A percentile compares a stretch with the other conserved stretches of the same genome.
These are phyloP conservation scores for Psilocybe tampanensis DNA, from an alignment of 768 basidiomycete genomes.

Conservation along the genomic window DNA sequence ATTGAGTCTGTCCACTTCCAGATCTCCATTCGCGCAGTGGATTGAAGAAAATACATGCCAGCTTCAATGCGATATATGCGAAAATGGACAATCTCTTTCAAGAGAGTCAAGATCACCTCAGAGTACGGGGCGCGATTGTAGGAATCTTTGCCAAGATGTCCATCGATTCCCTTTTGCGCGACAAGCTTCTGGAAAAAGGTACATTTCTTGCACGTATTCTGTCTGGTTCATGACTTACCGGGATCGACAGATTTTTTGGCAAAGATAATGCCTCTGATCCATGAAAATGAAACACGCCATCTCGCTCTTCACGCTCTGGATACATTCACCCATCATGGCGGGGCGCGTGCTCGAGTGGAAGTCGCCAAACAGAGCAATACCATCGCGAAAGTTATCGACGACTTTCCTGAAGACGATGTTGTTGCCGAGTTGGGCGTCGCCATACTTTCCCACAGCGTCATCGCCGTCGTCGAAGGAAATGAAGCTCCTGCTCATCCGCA, in stretches of 20 bases:
- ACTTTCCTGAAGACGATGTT: slow-evolving; percentile 49
- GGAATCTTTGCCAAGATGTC: slow-evolving; percentile 68
- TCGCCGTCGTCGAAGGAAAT: slow-evolving; percentile 43
- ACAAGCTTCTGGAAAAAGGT: slow-evolving; percentile 63
- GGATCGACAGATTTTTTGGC: slow-evolving; percentile 46
- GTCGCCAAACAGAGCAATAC: slow-evolving; percentile 47
- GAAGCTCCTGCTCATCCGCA: slow-evolving; percentile 38
- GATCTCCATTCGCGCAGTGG: slow-evolving; percentile 59
- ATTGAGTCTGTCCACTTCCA: slow-evolving; percentile 19
- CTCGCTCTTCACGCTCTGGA: slow-evolving; percentile 56
- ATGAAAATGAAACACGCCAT: slow-evolving; percentile 46
- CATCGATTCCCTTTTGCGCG: slow-evolving; percentile 56
- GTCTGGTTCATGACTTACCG: background rate
- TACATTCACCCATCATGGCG: slow-evolving; percentile 64
- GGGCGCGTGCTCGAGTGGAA: slow-evolving; percentile 45
- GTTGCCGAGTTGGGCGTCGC: slow-evolving; percentile 53
- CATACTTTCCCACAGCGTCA: slow-evolving; percentile 52
- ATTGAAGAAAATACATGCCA: slow-evolving; percentile 60
- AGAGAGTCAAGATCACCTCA: slow-evolving; percentile 41
- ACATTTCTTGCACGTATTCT: background rate
- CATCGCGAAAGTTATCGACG: slow-evolving; percentile 47
- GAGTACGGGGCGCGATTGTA: slow-evolving; percentile 55
- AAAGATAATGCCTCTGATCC: slow-evolving; percentile 56
- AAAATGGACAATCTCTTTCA: slow-evolving; percentile 51
- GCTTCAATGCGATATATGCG: slow-evolving; percentile 53